Evolutionary conservation across 306 rosid species (phyloP), one percentile per base, ranked within the genome.

Genomic region (Leucaena leucocephala): DNA sequence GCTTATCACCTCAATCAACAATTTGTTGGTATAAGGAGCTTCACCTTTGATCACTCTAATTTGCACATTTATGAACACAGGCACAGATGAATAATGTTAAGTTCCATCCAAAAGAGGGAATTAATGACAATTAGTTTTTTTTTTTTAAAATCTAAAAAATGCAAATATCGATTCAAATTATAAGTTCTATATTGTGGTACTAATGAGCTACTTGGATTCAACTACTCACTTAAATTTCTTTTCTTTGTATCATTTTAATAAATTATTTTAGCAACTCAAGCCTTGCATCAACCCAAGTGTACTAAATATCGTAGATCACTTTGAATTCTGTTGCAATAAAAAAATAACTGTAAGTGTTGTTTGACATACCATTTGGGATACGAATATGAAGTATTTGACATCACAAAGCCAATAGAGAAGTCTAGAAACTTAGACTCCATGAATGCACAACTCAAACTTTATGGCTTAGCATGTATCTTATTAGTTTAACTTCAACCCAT

Each of bases 1-100:
- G n/a, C n/a, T n/a, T n/a, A n/a, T n/a, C n/a, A n/a, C n/a, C n/a
- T n/a, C n/a, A n/a, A n/a, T n/a, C n/a, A n/a, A n/a, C n/a, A n/a
- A n/a, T n/a, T n/a, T n/a, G n/a, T n/a, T n/a, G n/a, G n/a, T n/a
- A n/a, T n/a, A n/a, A 62, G 57, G 52, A 44, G 27, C 44, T 61
- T 68, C 68, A 59, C 61, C 42, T 65, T 68, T 8, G 46, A 5
- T 72, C 22, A 33, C 65, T 35, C 76, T 33, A 70, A 50, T 49
- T 34, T 38, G 71, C 3, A 68, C 9, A 27, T 22, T 39, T 8
- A 62, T 13, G 42, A 49, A 49, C 5, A n/a, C 43, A 33, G 19
- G 17, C 8, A 62, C 34, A 8, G 63, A 57, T 55, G n/a, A n/a
- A n/a, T n/a, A n/a, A n/a, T n/a, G n/a, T n/a, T n/a, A n/a, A n/a